These are phyloP conservation scores for Sclerotinia subarctica DNA, from an alignment of 2,329 filamentous ascomycete species.

Conservation along the genomic window DNA sequence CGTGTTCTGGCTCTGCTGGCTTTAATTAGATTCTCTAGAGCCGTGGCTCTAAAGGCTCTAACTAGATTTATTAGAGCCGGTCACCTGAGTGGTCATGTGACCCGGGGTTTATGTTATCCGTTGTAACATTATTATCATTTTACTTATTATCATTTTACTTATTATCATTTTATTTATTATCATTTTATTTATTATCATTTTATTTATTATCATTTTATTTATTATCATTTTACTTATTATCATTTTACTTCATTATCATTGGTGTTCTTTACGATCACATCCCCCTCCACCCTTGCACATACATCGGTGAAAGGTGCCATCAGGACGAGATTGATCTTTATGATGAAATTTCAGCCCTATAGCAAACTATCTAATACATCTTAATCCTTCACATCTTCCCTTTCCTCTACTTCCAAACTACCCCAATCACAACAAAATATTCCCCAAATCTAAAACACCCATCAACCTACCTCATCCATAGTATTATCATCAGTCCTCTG, in stretches of 20 bases:
- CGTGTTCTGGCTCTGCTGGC: no score
- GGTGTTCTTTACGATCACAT: constrained; percentile 5
- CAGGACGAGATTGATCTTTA: neutral
- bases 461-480: neutral
- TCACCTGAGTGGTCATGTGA: no score
- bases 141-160: no score
- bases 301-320: neutral
- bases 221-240: no score
- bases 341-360: constrained; percentile 9
- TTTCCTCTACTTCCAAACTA: neutral
- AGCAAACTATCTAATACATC: neutral
- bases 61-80: no score
- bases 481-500: neutral
- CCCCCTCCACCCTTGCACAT: neutral
- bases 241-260: neutral
- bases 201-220: no score
- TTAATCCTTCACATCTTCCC: neutral
- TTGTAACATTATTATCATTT: no score
- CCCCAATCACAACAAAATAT: neutral
- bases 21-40: no score
- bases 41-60: no score
- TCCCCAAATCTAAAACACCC: constrained; percentile 5
- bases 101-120: no score
- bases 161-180: no score
- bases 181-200: no score